These are phyloP conservation scores for Didymella pomorum DNA, from an alignment of 2,329 filamentous ascomycete species.

Conservation along the genomic window DNA sequence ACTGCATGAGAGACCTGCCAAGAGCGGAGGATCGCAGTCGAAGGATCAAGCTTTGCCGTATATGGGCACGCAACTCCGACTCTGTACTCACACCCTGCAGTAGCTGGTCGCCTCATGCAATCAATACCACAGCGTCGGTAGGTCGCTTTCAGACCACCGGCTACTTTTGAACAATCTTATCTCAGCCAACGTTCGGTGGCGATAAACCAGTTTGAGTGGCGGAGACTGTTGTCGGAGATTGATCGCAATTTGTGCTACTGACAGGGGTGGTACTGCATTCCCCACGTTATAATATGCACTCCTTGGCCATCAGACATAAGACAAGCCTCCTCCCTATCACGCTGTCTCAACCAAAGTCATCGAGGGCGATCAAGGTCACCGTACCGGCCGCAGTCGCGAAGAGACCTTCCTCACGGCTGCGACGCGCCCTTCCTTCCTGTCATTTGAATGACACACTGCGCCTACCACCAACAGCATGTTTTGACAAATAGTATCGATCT, in stretches of 20 bases:
- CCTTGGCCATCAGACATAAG: too few relatives aligned
- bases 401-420: not conserved
- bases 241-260: not conserved
- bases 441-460: not conserved
- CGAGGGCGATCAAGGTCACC: too few relatives aligned
- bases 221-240: not conserved
- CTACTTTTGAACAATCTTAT: too few relatives aligned
- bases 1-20: not conserved
- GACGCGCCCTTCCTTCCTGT: not conserved
- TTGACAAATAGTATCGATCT: not conserved
- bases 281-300: too few relatives aligned
- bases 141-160: not conserved
- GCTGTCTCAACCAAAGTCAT: too few relatives aligned
- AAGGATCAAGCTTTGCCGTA: not conserved
- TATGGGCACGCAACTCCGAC: not conserved
- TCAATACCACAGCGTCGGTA: not conserved
- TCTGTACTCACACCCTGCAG: not conserved
- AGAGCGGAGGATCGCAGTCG: not conserved
- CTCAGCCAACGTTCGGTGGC: not conserved
- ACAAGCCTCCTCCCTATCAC: too few relatives aligned
- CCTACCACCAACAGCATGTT: not conserved
- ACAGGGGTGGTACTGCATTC: too few relatives aligned
- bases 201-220: too few relatives aligned
- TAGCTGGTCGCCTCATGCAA: not conserved
- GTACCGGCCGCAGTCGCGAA: too few relatives aligned